Evolutionary conservation across 306 rosid genomes (phyloP), one percentile per base, ranked within the genome.

Genomic region (Inga leiocalycina): DNA sequence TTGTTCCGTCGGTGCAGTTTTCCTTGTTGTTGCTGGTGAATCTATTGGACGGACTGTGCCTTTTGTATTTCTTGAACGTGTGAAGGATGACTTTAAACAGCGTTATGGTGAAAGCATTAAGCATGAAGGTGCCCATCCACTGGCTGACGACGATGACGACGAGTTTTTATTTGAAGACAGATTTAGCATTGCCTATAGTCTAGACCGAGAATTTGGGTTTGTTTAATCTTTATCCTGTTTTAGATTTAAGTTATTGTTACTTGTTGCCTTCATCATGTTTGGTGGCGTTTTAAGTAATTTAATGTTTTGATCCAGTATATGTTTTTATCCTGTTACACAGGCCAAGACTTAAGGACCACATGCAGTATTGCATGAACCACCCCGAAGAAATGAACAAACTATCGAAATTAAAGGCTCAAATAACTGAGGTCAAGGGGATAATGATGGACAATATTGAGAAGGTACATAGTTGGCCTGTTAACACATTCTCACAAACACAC

Each of bases 401-500:
- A 44, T 90, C 97, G 71, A 96, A 92, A 78, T 88, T 96, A 91
- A 96, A 96, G 92, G 97, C 99, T 84, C 99, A 96, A 82, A 94
- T 96, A 79, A 88, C 97, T 46, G 99, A 96, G 89, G 97, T 96
- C 88, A 96, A 96, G 86, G 97, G 98, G 37, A 82, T 94, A 67
- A 94, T 96, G 99, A 94, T 94, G 92, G 98, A 96, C 84, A 96
- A 94, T 59, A 94, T 96, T n/a, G 99, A 94, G 90, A 94, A 92
- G 99, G 99, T 96, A 79, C 16, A 70, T 35, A 65, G 72, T 67
- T 27, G 66, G 49, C 75, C 64, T 70, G 69, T 46, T 75, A 37
- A 39, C 35, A 71, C 35, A 71, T 15, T 2, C 59, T 2, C 37
- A 45, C 4, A 44, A 12, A 24, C 20, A 22, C 15, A 43, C 12